A percentile compares a stretch with the other conserved stretches of the same genome.
Conservation (phyloP, 176 grass and related monocot species). For the Carex cristatella region DNA sequence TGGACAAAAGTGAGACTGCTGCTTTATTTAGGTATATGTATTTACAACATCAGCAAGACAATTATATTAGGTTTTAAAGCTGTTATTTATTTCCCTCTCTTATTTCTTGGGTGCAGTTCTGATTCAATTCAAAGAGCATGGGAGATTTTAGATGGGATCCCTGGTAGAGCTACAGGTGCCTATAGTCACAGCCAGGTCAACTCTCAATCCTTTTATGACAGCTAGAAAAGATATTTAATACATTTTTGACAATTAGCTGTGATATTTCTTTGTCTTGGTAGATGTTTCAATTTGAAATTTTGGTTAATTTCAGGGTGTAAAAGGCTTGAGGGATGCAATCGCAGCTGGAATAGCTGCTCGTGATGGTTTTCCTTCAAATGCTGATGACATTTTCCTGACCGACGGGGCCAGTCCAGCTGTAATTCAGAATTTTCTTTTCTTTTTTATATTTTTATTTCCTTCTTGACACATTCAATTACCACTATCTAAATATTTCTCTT, state of each 20-base stretch:
- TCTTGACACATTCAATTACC: constrained; percentile 11
- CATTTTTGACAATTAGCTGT: neutral
- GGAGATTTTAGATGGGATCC: constrained; percentile 73
- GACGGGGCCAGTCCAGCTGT: constrained; percentile 92
- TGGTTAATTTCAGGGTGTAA: constrained; percentile 62
- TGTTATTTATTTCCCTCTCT: constrained; percentile 1
- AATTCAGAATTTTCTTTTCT: constrained; percentile 23
- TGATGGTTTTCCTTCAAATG: constrained; percentile 77
- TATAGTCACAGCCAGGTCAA: constrained; percentile 91
- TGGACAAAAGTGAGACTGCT: constrained; percentile 86
- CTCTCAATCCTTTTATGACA: constrained; percentile 22
- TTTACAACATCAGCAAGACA: neutral
- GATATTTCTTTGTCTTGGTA: constrained; percentile 1
- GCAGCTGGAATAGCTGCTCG: constrained; percentile 71
- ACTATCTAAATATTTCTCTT: constrained; percentile 24
- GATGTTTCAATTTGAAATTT: constrained; percentile 18
- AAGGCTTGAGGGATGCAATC: constrained; percentile 90
- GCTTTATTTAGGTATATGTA: constrained; percentile 72
- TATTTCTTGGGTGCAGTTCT: constrained; percentile 52
- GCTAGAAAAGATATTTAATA: neutral
- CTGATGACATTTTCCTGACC: constrained; percentile 88
- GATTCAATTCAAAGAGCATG: constrained; percentile 95
- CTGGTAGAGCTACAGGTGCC: constrained; percentile 77
- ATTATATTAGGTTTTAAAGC: neutral
- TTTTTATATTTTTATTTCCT: neutral